Percentiles rank a stretch among this genome's conserved stretches.
phyloP scores from a whole-genome alignment of 176 grass and related monocot genomes.

The Triticum monococcum region DNA sequence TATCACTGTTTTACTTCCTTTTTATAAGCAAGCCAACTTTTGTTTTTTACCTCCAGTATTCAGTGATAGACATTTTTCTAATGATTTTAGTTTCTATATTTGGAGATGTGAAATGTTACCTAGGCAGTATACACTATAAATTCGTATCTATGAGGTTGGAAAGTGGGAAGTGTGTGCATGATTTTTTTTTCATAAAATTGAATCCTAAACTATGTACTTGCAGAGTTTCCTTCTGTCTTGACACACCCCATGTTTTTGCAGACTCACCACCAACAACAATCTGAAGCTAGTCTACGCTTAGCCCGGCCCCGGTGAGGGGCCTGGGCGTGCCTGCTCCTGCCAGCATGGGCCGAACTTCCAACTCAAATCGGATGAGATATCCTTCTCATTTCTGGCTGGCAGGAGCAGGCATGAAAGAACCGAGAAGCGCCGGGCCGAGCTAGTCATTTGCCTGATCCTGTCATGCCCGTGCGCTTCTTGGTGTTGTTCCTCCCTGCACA shows the following conservation, averaged over 20 bases:
- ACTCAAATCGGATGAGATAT: neutral
- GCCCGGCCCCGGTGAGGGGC: constrained; percentile 98
- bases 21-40: neutral
- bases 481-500: constrained; percentile 25
- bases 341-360: constrained; percentile 24
- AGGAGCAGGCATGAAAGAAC: constrained; percentile 61
- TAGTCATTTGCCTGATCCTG: neutral
- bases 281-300: constrained; percentile 83
- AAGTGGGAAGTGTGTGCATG: neutral
- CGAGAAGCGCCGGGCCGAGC: constrained; percentile 24
- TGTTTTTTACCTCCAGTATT: neutral
- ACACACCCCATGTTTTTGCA: constrained; percentile 2
- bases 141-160: neutral
- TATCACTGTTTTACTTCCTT: neutral
- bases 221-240: neutral
- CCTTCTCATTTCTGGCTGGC: constrained; percentile 38
- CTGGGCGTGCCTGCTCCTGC: constrained; percentile 92
- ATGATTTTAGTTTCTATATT: neutral
- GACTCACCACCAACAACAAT: constrained; percentile 72
- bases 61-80: too few relatives aligned
- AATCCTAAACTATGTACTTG: neutral
- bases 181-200: neutral
- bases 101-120: neutral
- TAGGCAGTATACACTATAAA: neutral
- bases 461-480: constrained; percentile 24